Conservation (phyloP, 805 yeast genomes). For the Yueomyces sp. region DNA sequence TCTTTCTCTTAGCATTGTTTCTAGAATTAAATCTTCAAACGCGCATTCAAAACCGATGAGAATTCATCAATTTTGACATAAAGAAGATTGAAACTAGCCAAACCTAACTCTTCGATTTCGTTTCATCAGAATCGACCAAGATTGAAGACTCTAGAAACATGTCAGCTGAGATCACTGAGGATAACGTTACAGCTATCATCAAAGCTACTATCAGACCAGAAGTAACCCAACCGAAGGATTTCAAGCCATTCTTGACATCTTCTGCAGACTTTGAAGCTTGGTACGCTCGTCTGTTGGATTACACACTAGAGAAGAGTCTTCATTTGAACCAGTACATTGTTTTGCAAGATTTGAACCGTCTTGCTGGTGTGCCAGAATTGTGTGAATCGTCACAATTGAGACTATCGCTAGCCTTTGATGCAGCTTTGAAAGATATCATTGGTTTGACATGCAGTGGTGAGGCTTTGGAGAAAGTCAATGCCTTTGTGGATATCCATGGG, state of each 20-base stretch:
- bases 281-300: not conserved
- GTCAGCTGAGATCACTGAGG: not conserved
- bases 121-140: no score
- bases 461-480: not conserved
- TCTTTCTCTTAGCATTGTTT: no score
- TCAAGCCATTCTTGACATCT: not conserved
- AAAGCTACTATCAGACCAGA: not conserved
- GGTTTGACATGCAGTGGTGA: not conserved
- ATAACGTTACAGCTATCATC: not conserved
- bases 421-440: not conserved
- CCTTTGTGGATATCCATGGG: not conserved
- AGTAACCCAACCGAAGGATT: not conserved
- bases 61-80: no score
- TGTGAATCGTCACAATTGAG: not conserved
- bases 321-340: not conserved
- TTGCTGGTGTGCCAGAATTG: not conserved
- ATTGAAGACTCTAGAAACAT: no score
- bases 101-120: no score
- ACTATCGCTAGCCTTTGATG: not conserved
- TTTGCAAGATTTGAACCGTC: not conserved
- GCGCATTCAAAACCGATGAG: no score
- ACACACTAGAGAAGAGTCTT: not conserved
- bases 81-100: no score
- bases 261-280: not conserved
- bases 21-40: no score